Conservation (phyloP, 176 grass and related monocot genomes). For the Lolium multiflorum region DNA sequence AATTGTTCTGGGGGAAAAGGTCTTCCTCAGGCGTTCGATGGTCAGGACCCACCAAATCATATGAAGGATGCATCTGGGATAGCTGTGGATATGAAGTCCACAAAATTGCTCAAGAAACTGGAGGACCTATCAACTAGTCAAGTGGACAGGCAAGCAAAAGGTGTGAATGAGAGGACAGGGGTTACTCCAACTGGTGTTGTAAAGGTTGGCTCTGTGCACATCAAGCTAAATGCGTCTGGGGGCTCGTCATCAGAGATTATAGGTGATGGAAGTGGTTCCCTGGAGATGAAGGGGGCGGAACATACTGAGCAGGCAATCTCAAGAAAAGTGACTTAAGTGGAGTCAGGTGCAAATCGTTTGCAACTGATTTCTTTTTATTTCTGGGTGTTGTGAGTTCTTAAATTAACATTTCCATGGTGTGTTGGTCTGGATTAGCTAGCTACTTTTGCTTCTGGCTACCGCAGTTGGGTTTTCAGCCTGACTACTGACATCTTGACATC, state of each 20-base stretch:
- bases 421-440: conserved; percentile 30
- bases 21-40: conserved; percentile 29
- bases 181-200: conserved; percentile 46
- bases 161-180: background rate
- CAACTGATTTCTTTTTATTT: conserved; percentile 44
- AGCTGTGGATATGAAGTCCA: conserved; percentile 26
- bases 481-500: conserved; percentile 35
- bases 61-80: conserved; percentile 32
- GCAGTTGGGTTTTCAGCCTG: conserved; percentile 21
- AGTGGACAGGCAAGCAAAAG: conserved; percentile 3
- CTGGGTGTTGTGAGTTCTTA: conserved; percentile 30
- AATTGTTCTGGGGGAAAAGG: conserved; percentile 18
- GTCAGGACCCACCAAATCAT: conserved; percentile 1
- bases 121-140: background rate
- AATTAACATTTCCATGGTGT: conserved; percentile 31
- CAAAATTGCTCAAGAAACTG: conserved; percentile 15
- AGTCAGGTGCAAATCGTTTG: conserved; percentile 16
- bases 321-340: background rate
- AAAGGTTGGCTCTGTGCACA: conserved; percentile 69
- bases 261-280: conserved; percentile 27
- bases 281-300: conserved; percentile 26
- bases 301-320: conserved; percentile 21
- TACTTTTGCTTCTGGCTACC: conserved; percentile 40
- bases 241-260: conserved; percentile 49
- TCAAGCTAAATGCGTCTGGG: conserved; percentile 57